Evolutionary conservation across 2,329 filamentous ascomycete genomes (phyloP).

Genomic region (Trichoderma endophyticum): DNA sequence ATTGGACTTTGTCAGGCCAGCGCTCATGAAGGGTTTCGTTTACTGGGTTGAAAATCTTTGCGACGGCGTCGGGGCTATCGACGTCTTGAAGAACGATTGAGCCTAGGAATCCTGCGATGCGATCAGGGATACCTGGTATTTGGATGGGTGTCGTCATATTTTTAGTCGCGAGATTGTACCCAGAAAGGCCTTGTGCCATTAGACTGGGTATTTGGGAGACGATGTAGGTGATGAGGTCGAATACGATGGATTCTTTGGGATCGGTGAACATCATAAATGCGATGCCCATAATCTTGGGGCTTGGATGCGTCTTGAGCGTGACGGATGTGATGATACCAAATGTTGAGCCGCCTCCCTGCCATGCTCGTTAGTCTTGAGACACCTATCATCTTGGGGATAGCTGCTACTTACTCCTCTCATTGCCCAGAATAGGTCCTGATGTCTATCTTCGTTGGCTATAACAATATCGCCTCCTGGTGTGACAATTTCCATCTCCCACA

Average conservation of each 20-base stretch:
- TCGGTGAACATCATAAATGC: conserved; percentile 25
- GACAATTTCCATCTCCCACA: conserved; percentile 57
- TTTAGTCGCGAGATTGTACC: conserved; percentile 42
- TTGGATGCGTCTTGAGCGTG: conserved; percentile 51
- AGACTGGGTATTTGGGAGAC: conserved; percentile 46
- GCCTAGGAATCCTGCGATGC: conserved; percentile 36
- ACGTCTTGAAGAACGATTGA: conserved; percentile 37
- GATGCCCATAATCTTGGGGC: conserved; percentile 32
- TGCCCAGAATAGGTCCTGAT: conserved; percentile 63
- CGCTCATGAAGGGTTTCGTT: conserved; percentile 38
- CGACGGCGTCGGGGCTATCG: conserved; percentile 27
- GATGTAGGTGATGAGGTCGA: conserved; percentile 46
- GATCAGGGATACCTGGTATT: conserved; percentile 31
- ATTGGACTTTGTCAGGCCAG: conserved; percentile 31
- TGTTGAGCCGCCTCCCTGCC: conserved; percentile 56
- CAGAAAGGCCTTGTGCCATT: conserved; percentile 49
- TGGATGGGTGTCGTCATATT: conserved; percentile 36
- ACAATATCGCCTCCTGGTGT: conserved; percentile 49
- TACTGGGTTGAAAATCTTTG: conserved; percentile 33
- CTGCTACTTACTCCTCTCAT: conserved; percentile 48
- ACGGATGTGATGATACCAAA: conserved; percentile 59
- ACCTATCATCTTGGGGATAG: accelerated
- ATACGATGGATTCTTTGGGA: conserved; percentile 38
- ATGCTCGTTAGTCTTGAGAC: not conserved
- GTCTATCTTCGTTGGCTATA: conserved; percentile 49